A percentile compares a stretch with the other conserved stretches of the same genome.
These are phyloP conservation scores for Fusarium sp. DNA, from an alignment of 2,329 filamentous ascomycete genomes.

Conservation along the genomic window DNA sequence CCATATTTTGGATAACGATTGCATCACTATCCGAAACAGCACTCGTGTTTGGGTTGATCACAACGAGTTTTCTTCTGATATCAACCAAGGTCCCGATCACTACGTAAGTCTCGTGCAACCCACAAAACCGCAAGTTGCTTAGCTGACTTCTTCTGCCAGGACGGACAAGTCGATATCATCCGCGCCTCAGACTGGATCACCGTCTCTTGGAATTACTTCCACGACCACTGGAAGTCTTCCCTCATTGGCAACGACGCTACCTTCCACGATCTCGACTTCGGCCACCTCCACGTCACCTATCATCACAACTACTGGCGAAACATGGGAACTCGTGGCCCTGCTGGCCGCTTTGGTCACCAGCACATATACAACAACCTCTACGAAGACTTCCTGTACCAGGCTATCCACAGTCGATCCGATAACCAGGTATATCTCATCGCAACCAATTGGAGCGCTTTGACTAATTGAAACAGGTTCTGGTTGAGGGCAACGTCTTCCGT, in stretches of 20 bases:
- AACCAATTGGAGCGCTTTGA: accelerated
- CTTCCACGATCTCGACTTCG: constrained; percentile 55
- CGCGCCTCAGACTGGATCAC: constrained; percentile 59
- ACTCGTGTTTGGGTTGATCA: constrained; percentile 62
- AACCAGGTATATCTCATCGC: constrained; percentile 46
- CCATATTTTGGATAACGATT: constrained; percentile 55
- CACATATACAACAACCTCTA: constrained; percentile 64
- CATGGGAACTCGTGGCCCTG: constrained; percentile 59
- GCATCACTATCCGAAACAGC: constrained; percentile 58
- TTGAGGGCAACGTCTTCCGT: constrained; percentile 62
- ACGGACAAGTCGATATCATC: constrained; percentile 60
- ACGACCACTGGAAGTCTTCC: constrained; percentile 61
- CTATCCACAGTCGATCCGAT: constrained; percentile 61
- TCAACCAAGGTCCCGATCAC: constrained; percentile 53
- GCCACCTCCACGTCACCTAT: constrained; percentile 60
- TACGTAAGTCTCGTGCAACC: constrained; percentile 40
- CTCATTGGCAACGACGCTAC: constrained; percentile 56
- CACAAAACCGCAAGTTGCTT: accelerated
- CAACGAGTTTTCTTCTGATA: constrained; percentile 59
- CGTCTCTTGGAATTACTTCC: constrained; percentile 62
- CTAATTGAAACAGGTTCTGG: constrained; percentile 52
- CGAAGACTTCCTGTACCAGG: constrained; percentile 60
- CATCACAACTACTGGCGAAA: constrained; percentile 63
- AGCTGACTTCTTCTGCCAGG: constrained; percentile 35
- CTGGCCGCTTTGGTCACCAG: constrained; percentile 61